Evolutionary conservation across 306 rosid species (phyloP).

Genomic region (Dryas alaskensis): DNA sequence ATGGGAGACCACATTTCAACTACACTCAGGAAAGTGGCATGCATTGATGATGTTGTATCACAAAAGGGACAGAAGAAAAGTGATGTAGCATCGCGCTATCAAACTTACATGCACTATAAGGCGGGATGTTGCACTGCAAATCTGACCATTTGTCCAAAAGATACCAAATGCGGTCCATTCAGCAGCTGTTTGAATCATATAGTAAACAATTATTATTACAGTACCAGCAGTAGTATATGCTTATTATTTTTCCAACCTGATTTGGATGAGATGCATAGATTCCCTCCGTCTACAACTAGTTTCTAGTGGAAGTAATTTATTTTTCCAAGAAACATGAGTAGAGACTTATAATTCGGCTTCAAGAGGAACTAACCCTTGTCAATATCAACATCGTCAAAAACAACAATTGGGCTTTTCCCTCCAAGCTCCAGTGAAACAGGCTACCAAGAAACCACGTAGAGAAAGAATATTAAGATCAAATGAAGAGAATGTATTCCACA

Average conservation of each 20-base stretch:
- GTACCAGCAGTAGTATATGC: constrained; percentile 2
- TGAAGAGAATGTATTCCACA: constrained; percentile 10
- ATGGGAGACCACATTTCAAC: neutral
- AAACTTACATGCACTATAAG: constrained; percentile 81
- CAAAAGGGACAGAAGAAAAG: neutral
- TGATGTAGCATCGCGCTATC: neutral
- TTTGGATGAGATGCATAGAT: constrained; percentile 17
- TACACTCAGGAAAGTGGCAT: neutral
- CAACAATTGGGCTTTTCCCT: constrained; percentile 86
- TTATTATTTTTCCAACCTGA: neutral
- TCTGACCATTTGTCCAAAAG: constrained; percentile 99
- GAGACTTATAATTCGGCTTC: constrained; percentile 10
- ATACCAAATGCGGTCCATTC: constrained; percentile 91
- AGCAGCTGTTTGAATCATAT: constrained; percentile 66
- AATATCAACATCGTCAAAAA: constrained; percentile 94
- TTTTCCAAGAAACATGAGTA: constrained; percentile 8
- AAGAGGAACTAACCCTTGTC: constrained; percentile 79
- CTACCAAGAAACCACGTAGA: constrained; percentile 51
- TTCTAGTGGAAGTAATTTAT: constrained; percentile 1
- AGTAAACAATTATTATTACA: constrained; percentile 15
- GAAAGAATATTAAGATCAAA: constrained; percentile 13
- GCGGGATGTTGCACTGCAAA: constrained; percentile 99
- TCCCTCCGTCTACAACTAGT: neutral
- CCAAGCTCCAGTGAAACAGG: constrained; percentile 96
- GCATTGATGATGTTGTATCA: neutral